Percentiles rank a stretch among this genome's conserved stretches.
These are phyloP conservation scores for Phytophthora lateralis DNA, from an alignment of 352 stramenopile species.

Conservation along the genomic window DNA sequence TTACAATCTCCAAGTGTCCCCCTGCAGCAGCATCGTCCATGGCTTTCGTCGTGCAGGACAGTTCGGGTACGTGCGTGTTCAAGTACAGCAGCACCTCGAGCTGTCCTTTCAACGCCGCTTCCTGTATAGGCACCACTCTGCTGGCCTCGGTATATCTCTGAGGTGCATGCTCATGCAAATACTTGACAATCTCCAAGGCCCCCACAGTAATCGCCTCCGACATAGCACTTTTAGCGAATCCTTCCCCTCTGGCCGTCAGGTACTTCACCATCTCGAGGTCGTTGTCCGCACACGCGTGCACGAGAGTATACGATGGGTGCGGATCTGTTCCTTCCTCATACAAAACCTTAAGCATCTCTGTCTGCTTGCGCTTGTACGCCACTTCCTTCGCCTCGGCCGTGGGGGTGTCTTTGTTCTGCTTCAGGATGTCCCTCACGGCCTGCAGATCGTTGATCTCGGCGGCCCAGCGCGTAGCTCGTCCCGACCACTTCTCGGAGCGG, in stretches of 20 bases:
- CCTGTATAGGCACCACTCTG: conserved; percentile 48
- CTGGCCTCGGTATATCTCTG: conserved; percentile 52
- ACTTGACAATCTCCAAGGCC: conserved; percentile 52
- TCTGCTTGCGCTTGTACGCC: conserved; percentile 46
- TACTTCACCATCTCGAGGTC: conserved; percentile 63
- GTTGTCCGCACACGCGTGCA: conserved; percentile 39
- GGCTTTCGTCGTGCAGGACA: conserved; percentile 29
- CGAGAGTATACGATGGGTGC: conserved; percentile 50
- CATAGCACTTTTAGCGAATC: conserved; percentile 65
- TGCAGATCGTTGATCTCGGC: conserved; percentile 42
- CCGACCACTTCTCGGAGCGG: conserved; percentile 50
- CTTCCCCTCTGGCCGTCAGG: conserved; percentile 42
- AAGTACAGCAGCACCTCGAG: conserved; percentile 45
- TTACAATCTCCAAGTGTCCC: conserved; percentile 33
- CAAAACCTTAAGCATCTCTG: conserved; percentile 56
- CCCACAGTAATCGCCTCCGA: conserved; percentile 49
- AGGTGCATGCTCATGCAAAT: conserved; percentile 47
- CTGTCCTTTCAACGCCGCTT: conserved; percentile 38
- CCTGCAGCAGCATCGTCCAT: conserved; percentile 41
- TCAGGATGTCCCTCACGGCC: conserved; percentile 39
- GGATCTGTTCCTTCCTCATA: conserved; percentile 55
- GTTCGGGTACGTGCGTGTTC: conserved; percentile 28
- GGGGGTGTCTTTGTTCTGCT: conserved; percentile 33
- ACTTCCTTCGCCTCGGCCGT: conserved; percentile 52
- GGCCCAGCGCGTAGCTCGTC: conserved; percentile 41